A percentile compares a stretch with the other conserved stretches of the same genome.
phyloP scores from a whole-genome alignment of 768 basidiomycete species.

The Lentinula sp. region DNA sequence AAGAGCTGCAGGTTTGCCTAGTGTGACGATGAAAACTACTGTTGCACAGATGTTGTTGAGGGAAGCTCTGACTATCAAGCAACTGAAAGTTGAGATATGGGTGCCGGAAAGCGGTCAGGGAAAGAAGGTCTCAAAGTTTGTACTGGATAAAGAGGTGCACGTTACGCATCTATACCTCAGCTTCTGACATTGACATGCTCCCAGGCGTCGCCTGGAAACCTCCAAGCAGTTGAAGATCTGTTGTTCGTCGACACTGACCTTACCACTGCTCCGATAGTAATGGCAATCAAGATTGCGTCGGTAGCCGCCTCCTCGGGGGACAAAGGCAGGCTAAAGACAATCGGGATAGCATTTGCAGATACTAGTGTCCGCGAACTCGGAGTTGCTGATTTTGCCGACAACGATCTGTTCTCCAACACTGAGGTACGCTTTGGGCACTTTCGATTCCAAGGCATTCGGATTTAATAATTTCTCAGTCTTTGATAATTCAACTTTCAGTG shows the following conservation, averaged over 20 bases:
- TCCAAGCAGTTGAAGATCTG: slow-evolving; percentile 72
- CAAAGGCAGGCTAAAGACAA: slow-evolving; percentile 59
- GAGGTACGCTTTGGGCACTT: slow-evolving; percentile 50
- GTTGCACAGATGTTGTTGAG: slow-evolving; percentile 80
- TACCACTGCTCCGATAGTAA: slow-evolving; percentile 77
- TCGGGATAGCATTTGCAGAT: slow-evolving; percentile 92
- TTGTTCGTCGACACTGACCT: slow-evolving; percentile 82
- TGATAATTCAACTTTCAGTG: slow-evolving; percentile 94
- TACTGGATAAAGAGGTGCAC: slow-evolving; percentile 72
- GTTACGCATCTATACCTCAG: not conserved
- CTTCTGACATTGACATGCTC: not conserved
- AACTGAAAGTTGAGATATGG: slow-evolving; percentile 93
- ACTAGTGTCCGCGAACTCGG: slow-evolving; percentile 82
- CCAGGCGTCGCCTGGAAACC: slow-evolving; percentile 59
- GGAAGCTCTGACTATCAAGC: slow-evolving; percentile 85
- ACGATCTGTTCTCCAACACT: slow-evolving; percentile 91
- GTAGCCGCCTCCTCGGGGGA: slow-evolving; percentile 34
- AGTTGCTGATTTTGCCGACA: slow-evolving; percentile 88
- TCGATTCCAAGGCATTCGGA: not conserved
- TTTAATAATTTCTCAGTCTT: slow-evolving; percentile 48
- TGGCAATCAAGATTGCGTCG: slow-evolving; percentile 77
- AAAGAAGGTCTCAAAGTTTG: slow-evolving; percentile 73
- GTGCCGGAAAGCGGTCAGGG: slow-evolving; percentile 63
- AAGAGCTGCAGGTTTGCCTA: slow-evolving; percentile 56
- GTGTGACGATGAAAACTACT: slow-evolving; percentile 68